Evolutionary conservation across 768 basidiomycete genomes (phyloP), one percentile per base, ranked within the genome.

Genomic region (Cystofilobasidium macerans): DNA sequence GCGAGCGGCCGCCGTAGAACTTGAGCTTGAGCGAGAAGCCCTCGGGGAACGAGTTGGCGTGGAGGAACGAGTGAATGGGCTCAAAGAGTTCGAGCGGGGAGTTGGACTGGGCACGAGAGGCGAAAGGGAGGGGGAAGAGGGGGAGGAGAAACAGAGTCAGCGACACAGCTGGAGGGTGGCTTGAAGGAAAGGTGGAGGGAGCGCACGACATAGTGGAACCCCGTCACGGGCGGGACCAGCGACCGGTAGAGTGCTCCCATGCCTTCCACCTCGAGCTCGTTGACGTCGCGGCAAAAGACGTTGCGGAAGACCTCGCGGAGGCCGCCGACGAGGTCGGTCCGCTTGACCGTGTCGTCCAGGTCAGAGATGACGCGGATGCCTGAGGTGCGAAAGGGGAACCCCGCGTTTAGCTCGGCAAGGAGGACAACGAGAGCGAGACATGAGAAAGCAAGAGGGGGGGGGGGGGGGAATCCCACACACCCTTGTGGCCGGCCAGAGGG

Each of bases 261-360:
- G 3, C 85, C 89, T 5, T 84, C 85, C 54, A 95, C 87, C 48
- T 86, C 77, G 38, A 84, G 82, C 57, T 97, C 90, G 62, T 81
- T 79, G 35, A 89, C 74, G 62, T 89, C 87, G 71, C 86, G 86
- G 20, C 90, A 90, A 69, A 99, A 98, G 0, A 94, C 91, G 72
- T 92, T 94, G 64, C 85, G 81, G 75, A 28, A 43, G 6, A 60
- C 36, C 0, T 85, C 80, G 47, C 90, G 81, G 0, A 89, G 85
- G 0, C 94, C 94, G 3, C 80, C 79, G 7, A 86, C 72, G n/a
- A 99, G 81, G 54, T 86, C 84, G 0, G 90, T 86, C 30, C 81
- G 73, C 72, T 93, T 93, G 64, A 95, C 81, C 0, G 93, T 97
- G 76, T 97, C 93, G 72, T 97, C 93, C 48, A 97, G 86, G 71